These are phyloP conservation scores for Plantago elongata DNA, from an alignment of 257 asterid genomes.

Conservation along the genomic window DNA sequence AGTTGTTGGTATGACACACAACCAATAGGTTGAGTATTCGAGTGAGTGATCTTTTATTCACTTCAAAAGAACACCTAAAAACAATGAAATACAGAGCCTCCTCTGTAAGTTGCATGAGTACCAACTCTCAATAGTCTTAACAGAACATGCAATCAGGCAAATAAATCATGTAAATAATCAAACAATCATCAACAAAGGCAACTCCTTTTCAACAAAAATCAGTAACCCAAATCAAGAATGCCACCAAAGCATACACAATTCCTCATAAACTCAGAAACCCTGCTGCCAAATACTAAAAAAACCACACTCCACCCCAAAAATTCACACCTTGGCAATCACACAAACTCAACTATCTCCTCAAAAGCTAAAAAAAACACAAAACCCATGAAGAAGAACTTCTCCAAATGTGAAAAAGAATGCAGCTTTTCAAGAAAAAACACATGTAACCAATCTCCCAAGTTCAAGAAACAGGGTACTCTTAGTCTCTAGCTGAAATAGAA, in stretches of 20 bases:
- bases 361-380: conserved; percentile 2
- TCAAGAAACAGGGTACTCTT: background rate
- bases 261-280: background rate
- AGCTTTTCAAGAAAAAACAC: conserved; percentile 5
- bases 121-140: background rate
- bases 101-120: background rate
- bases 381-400: background rate
- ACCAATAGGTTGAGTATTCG: too few relatives aligned
- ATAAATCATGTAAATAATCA: background rate
- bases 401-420: background rate
- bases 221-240: background rate
- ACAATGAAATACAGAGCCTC: background rate
- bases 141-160: conserved; percentile 1
- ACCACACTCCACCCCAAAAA: conserved; percentile 1
- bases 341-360: background rate
- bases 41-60: too few relatives aligned
- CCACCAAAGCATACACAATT: too few relatives aligned
- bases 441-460: background rate
- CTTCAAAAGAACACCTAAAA: too few relatives aligned
- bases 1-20: too few relatives aligned
- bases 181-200: too few relatives aligned
- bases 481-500: background rate
- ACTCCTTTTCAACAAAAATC: background rate
- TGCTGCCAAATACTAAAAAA: background rate
- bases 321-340: background rate